phyloP scores from a whole-genome alignment of 768 basidiomycete species.

The Termitomyces sp. region DNA sequence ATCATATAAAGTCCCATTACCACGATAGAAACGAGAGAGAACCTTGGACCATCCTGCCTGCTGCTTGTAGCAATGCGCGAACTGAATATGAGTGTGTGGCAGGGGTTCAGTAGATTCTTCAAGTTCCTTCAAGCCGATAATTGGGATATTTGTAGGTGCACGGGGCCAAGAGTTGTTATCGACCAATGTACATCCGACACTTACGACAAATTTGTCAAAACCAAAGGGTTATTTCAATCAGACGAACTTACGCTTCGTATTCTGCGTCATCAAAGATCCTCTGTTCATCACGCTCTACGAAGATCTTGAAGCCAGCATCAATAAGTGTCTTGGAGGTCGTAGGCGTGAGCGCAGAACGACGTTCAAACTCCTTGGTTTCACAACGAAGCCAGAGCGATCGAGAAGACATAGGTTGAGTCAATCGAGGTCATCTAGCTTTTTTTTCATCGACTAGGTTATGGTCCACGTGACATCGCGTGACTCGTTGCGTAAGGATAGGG shows the following conservation, averaged over 20 bases:
- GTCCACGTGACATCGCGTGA: not conserved
- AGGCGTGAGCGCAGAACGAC: conserved; percentile 89
- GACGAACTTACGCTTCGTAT: conserved; percentile 77
- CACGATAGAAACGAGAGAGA: conserved; percentile 80
- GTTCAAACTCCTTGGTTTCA: conserved; percentile 95
- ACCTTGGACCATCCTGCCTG: conserved; percentile 92
- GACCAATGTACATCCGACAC: conserved; percentile 87
- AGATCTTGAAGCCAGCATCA: conserved; percentile 85
- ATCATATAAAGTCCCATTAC: conserved; percentile 87
- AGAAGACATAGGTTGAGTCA: conserved; percentile 40
- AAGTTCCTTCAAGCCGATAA: conserved; percentile 98
- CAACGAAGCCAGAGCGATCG: conserved; percentile 87
- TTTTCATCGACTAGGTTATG: not conserved
- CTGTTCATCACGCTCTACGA: conserved; percentile 90
- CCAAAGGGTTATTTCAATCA: not conserved
- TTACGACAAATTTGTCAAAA: conserved; percentile 28
- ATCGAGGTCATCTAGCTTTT: conserved; percentile 1
- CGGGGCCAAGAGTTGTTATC: conserved; percentile 86
- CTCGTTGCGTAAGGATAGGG: not conserved
- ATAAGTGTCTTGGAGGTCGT: conserved; percentile 86
- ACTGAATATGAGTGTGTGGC: conserved; percentile 94
- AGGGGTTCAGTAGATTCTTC: conserved; percentile 78
- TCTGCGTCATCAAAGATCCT: conserved; percentile 93
- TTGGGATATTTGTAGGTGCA: conserved; percentile 71
- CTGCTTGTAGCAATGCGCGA: conserved; percentile 96